These are phyloP conservation scores for Mycosphaerella arachidis DNA, from an alignment of 2,329 filamentous ascomycete species.

Conservation along the genomic window DNA sequence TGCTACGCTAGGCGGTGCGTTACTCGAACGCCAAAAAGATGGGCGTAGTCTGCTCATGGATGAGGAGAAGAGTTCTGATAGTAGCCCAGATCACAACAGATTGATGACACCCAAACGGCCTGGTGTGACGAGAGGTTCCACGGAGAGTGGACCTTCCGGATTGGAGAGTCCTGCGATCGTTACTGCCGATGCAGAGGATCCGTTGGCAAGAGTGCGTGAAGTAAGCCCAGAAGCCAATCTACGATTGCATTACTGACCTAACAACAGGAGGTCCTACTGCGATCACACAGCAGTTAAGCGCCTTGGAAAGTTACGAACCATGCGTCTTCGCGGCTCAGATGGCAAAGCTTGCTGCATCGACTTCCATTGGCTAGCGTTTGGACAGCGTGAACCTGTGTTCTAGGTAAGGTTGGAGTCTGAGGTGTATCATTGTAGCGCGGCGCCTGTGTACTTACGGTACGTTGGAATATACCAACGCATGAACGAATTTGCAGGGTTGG, in stretches of 20 bases:
- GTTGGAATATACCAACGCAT: neutral
- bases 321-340: neutral
- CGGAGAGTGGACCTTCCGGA: slow-evolving; percentile 60
- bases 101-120: slow-evolving; percentile 42
- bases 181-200: slow-evolving; percentile 58
- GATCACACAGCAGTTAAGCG: slow-evolving; percentile 27
- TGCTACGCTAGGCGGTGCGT: slow-evolving; percentile 79
- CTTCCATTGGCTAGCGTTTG: neutral
- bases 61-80: slow-evolving; percentile 25
- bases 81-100: slow-evolving; percentile 24
- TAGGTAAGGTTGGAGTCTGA: slow-evolving; percentile 6
- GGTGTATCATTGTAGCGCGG: neutral
- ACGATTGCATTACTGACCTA: slow-evolving; percentile 5
- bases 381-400: neutral
- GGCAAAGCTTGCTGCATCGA: neutral
- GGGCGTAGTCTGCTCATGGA: slow-evolving; percentile 22
- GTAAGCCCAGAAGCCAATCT: neutral
- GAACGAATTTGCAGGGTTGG: neutral
- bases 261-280: slow-evolving; percentile 25
- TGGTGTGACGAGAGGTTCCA: slow-evolving; percentile 60
- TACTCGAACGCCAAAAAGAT: slow-evolving; percentile 69
- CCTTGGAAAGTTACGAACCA: neutral
- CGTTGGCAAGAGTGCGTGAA: slow-evolving; percentile 50
- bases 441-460: slow-evolving; percentile 5
- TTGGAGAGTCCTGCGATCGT: slow-evolving; percentile 61